A percentile compares a stretch with the other conserved stretches of the same genome.
These are phyloP conservation scores for Aspergillus fischeri DNA, from an alignment of 2,329 filamentous ascomycete species.

Conservation along the genomic window DNA sequence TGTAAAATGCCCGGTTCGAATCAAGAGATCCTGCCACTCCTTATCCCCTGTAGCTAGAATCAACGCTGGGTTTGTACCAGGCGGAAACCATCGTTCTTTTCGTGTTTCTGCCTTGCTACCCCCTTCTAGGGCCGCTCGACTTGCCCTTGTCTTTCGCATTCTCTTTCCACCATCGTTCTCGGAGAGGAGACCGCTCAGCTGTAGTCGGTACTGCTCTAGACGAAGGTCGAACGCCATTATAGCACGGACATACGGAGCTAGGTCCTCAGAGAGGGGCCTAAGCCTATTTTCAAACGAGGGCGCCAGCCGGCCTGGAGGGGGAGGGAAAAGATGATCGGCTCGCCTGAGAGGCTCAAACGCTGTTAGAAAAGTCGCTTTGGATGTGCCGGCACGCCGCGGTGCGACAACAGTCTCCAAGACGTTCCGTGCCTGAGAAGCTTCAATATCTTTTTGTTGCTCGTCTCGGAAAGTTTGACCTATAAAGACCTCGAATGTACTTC, in stretches of 20 bases:
- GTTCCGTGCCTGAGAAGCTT: slow-evolving; percentile 25
- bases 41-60: slow-evolving; percentile 62
- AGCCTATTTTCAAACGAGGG: slow-evolving; percentile 75
- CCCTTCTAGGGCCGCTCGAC: slow-evolving; percentile 72
- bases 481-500: slow-evolving; percentile 29
- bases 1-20: slow-evolving; percentile 29
- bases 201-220: slow-evolving; percentile 64
- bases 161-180: slow-evolving; percentile 54
- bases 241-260: slow-evolving; percentile 83
- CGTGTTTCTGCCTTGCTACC: slow-evolving; percentile 63
- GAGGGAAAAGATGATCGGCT: slow-evolving; percentile 29
- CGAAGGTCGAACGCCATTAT: slow-evolving; percentile 74
- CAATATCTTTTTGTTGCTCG: slow-evolving; percentile 12
- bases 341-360: slow-evolving; percentile 52
- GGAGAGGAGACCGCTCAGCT: slow-evolving; percentile 59
- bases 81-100: slow-evolving; percentile 68
- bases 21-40: slow-evolving; percentile 38
- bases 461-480: slow-evolving; percentile 23
- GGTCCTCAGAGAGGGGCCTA: slow-evolving; percentile 63
- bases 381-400: slow-evolving; percentile 20
- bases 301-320: slow-evolving; percentile 38
- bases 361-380: slow-evolving; percentile 39
- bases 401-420: slow-evolving; percentile 24
- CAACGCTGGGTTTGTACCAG: slow-evolving; percentile 54
- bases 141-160: slow-evolving; percentile 67